Conservation (phyloP, 495 filamentous ascomycete genomes). For the Xylaria curta region DNA sequence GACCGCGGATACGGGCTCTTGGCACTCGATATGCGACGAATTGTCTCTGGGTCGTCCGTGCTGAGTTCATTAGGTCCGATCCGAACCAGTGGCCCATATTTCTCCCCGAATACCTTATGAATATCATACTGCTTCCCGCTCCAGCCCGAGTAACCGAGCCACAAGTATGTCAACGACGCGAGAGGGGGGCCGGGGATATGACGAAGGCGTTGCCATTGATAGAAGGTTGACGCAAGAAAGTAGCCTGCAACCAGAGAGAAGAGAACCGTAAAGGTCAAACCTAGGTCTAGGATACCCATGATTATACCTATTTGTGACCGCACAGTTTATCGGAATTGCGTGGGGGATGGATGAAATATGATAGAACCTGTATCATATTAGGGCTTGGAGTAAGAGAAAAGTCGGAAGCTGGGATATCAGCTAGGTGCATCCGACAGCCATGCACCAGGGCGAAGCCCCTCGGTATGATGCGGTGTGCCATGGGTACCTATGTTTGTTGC, state of each 20-base stretch:
- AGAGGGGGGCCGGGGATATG: conserved; percentile 42
- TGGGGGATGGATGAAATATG: background rate
- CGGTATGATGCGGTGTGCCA: background rate
- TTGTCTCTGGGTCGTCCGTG: conserved; percentile 50
- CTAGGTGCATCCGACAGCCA: background rate
- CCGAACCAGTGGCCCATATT: conserved; percentile 48
- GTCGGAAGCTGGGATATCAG: background rate
- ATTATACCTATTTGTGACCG: background rate
- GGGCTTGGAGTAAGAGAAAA: background rate
- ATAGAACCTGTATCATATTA: background rate
- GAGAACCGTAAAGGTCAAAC: background rate
- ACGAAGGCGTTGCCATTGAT: conserved; percentile 39
- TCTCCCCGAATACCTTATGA: conserved; percentile 34
- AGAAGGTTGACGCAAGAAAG: conserved; percentile 24
- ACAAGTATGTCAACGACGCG: conserved; percentile 38
- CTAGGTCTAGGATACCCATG: conserved; percentile 1
- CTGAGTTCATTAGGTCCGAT: conserved; percentile 51
- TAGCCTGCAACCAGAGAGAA: conserved; percentile 5
- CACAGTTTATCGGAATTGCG: background rate
- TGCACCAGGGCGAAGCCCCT: background rate
- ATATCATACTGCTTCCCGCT: conserved; percentile 33
- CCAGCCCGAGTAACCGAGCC: conserved; percentile 30
- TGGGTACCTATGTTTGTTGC: background rate
- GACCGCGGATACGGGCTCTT: conserved; percentile 48
- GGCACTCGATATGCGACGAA: conserved; percentile 46